Base-by-base conservation (phyloP, 202 grass and related monocot species). In the Bolboschoenoplectus hybrid region DNA sequence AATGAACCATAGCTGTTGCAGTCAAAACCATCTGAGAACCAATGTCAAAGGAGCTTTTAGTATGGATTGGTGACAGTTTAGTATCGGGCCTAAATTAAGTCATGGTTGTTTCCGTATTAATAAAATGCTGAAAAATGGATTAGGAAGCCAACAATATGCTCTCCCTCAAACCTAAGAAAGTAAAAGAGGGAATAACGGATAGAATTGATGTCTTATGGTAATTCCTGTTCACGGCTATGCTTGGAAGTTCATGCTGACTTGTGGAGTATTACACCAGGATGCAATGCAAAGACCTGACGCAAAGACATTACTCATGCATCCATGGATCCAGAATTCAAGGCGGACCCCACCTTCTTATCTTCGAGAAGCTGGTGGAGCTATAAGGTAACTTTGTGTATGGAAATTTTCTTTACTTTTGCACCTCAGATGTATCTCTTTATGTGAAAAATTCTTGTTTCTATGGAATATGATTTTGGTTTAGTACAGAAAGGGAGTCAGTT, bases 261-360 rank as follows among this genome's bases (percentile, higher is more conserved):
- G 26, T 26, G 53, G 53, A 61, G 43, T 55, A 76, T 57, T 84
- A 39, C 49, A 55, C 4, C 84, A 99, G 97, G 97, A 97, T 90
- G 64, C 93, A 43, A 99, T 96, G 84, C 92, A 99, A 90, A 92
- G 93, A 84, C 97, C 97, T 85, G 97, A 99, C 85, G 97, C 97
- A 77, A 99, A 99, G 88, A 90, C 93, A 83, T 88, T 99, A 84
- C 86, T 98, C 84, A 91, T 91, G 93, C 96, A 98, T 77, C 84
- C 86, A 82, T 98, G 96, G 96, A 84, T 98, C 58, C 96, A 98
- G 78, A 98, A 91, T 85, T 98, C 93, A 47, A 98, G 75, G 81
- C 87, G 93, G 40, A 89, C 88, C 66, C 92, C 92, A 82, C 89
- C 92, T 77, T 94, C 95, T 44, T 87, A 82, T 66, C 85, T 94